phyloP scores from a whole-genome alignment of 129 eudicot species.

The Chrysanthemum makinoi region DNA sequence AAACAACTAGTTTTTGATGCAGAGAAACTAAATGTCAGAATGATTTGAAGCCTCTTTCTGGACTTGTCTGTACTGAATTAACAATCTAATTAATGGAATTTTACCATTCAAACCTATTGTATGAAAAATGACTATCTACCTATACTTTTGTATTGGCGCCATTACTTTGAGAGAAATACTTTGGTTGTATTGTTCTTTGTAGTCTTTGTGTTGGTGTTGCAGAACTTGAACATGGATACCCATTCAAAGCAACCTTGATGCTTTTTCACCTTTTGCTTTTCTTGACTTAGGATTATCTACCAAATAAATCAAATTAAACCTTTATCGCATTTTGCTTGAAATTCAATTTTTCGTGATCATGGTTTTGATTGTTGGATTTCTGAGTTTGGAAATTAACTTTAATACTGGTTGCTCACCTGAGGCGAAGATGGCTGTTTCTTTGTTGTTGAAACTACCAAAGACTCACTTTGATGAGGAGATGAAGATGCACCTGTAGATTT shows the following conservation, averaged over 20 bases:
- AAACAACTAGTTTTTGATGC: neutral
- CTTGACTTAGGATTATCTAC: neutral
- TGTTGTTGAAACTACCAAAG: neutral
- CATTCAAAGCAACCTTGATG: constrained; percentile 1
- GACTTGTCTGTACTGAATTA: too few species aligned
- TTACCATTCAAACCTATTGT: too few species aligned
- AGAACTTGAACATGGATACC: neutral
- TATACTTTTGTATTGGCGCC: neutral
- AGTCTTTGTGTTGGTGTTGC: neutral
- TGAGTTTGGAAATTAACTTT: too few species aligned
- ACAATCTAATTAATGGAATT: too few species aligned
- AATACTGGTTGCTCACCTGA: neutral
- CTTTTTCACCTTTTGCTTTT: constrained; percentile 5
- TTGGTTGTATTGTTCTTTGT: neutral
- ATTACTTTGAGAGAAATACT: constrained; percentile 7
- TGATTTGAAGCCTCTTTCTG: too few species aligned
- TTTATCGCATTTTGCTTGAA: neutral
- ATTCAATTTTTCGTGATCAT: neutral
- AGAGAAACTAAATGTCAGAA: neutral
- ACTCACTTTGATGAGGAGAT: neutral
- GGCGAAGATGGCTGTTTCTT: neutral
- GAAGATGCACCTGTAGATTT: constrained; percentile 2
- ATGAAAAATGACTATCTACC: neutral
- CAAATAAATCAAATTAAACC: neutral
- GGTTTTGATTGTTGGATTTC: neutral